Base-by-base conservation (phyloP, 768 basidiomycete species). In the Pisolithus orientalis region DNA sequence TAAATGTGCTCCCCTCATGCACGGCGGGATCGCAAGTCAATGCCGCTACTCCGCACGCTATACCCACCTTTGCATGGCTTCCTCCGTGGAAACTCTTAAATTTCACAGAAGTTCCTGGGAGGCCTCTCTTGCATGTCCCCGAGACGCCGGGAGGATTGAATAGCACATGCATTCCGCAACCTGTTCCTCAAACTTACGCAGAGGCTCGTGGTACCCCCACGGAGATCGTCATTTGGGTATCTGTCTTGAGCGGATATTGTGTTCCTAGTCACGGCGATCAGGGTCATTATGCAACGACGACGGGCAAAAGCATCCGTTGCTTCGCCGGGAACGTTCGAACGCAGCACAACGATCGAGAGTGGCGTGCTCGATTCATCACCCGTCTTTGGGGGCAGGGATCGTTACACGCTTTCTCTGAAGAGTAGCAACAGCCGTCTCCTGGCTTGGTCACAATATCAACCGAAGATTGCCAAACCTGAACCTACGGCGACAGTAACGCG, bases 371-470 rank as follows among this genome's bases (percentile, higher is more conserved):
- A 83, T 50, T 83, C 83, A 25, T 88, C 87, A 2, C 85, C 84
- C 25, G 69, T 89, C 34, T 90, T 90, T 58, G 87, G 87, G n/a
- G 87, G 88, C 2, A 82, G 82, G 59, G 86, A 89, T 40, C 67
- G 78, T 34, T 77, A 79, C 3, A 77, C 80, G 1, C 65, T 58
- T 28, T 59, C 55, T 11, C 49, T 56, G 47, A 62, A 67, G 25
- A 58, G 69, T 58, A 71, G 70, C n/a, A 69, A 67, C 11, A 65
- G 63, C 50, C 72, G 75, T 6, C 63, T 74, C 16, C 84, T 80
- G 78, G 75, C 68, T 31, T 83, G 80, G 80, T 75, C 79, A 0
- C 78, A 79, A 56, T 82, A 80, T 31, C 75, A 73, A 40, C 72
- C 75, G 11, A 68, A 64, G 11, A 60, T 69, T 45, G 66, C 58